phyloP scores from a whole-genome alignment of 306 rosid species.

The Prunus mume region DNA sequence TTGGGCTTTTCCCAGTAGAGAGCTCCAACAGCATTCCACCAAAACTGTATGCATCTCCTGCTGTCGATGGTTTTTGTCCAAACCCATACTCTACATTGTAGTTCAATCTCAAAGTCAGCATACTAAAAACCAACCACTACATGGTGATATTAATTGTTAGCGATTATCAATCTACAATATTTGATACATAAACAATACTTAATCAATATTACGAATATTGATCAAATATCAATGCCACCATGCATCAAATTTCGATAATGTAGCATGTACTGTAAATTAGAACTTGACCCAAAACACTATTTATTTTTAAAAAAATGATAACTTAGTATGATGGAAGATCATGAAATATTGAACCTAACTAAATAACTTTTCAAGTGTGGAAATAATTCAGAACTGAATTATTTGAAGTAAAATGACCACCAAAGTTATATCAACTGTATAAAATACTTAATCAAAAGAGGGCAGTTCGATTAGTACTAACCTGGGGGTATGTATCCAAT shows the following conservation, averaged over 20 bases:
- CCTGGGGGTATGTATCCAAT: constrained; percentile 89
- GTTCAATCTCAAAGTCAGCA: not conserved
- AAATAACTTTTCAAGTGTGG: not conserved
- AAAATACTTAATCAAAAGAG: not conserved
- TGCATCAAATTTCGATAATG: not conserved
- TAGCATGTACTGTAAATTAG: not conserved
- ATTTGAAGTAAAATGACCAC: no score
- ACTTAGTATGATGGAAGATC: no score
- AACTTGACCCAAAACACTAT: no score
- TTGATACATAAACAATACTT: not conserved
- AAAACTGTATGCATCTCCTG: constrained; percentile 73
- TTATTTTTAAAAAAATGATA: no score
- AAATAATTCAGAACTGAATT: no score
- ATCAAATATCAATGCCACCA: not conserved
- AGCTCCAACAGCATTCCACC: constrained; percentile 63
- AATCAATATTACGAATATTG: not conserved
- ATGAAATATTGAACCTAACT: not conserved
- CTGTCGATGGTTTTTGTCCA: constrained; percentile 52
- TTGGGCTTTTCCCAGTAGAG: constrained; percentile 56
- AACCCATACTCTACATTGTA: constrained; percentile 55
- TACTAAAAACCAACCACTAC: not conserved
- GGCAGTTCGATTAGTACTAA: not conserved
- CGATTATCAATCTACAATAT: not conserved
- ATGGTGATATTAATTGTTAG: not conserved
- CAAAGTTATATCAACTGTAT: no score